Evolutionary conservation across 2,329 filamentous ascomycete genomes (phyloP), one percentile per base, ranked within the genome.

Genomic region (Trichoderma koningii): DNA sequence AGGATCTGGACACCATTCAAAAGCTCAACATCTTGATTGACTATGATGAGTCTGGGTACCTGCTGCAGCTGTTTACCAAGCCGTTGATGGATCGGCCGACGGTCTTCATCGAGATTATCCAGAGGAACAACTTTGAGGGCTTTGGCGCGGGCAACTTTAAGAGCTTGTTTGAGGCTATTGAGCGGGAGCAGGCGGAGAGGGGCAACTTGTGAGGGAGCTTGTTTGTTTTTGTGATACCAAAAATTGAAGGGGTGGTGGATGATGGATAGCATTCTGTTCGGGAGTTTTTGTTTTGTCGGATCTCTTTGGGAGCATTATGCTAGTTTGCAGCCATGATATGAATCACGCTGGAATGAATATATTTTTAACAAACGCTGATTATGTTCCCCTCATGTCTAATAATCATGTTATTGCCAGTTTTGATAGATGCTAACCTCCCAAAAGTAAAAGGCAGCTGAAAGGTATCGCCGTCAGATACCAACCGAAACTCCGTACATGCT

Each of bases 71-170:
- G 41, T 92, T 92, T 77, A 92, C 89, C 38, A 92, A 92, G 86
- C 94, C 94, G 69, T 78, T 97, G 70, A 91, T 97, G 89, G 93
- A 97, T 78, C 88, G 94, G 14, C 94, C 94, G 26, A 97, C 94
- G 3, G 93, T 97, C 30, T 97, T 97, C 75, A 87, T 97, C 68
- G 94, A 97, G 84, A 96, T 97, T 71, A 97, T 97, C 72, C 93
- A 97, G 82, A 82, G 93, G 65, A 89, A 96, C 71, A 88, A 92
- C 69, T 97, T 97, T 76, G 88, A 90, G 38, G 94, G 94, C 0
- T 97, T 97, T 71, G 93, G 94, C 4, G 94, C 93, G 0, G 94
- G 94, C 1, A 98, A 97, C 77, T 97, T 97, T 81, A 97, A 93
- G 86, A 93, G 89, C 67, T 73, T 97, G 71, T 97, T 97, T 73